Conservation (phyloP, 129 eudicot species). For the Flaveria robusta region DNA sequence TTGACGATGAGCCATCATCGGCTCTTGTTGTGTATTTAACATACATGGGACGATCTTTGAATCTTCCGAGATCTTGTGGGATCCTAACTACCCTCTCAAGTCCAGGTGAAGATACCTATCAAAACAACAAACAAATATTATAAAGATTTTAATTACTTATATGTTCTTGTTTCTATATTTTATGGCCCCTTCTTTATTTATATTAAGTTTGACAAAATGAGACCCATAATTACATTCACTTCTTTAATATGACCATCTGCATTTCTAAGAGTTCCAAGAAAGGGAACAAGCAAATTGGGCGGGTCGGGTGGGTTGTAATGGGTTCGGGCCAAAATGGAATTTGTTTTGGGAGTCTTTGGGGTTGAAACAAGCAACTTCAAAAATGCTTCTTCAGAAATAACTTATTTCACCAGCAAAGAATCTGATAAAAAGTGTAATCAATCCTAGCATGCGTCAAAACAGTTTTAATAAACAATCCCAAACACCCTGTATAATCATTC, state of each 20-base stretch:
- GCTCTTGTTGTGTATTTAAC: conserved; percentile 54
- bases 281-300: background rate
- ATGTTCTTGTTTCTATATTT: too few species aligned
- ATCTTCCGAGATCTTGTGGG: conserved; percentile 83
- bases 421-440: background rate
- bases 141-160: background rate
- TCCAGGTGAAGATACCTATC: conserved; percentile 95
- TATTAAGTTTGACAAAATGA: too few species aligned
- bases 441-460: background rate
- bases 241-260: too few species aligned
- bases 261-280: background rate
- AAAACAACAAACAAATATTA: conserved; percentile 12
- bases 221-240: too few species aligned
- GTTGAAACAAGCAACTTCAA: too few species aligned
- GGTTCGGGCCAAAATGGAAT: background rate
- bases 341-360: too few species aligned
- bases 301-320: background rate
- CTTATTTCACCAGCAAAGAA: background rate
- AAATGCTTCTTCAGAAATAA: too few species aligned
- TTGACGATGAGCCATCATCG: conserved; percentile 34
- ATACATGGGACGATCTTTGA: conserved; percentile 71
- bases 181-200: too few species aligned
- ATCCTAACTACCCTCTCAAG: conserved; percentile 74
- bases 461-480: background rate
- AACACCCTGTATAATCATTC: background rate